phyloP scores from a whole-genome alignment of 257 asterid genomes.

The Nicotiana knightiana region DNA sequence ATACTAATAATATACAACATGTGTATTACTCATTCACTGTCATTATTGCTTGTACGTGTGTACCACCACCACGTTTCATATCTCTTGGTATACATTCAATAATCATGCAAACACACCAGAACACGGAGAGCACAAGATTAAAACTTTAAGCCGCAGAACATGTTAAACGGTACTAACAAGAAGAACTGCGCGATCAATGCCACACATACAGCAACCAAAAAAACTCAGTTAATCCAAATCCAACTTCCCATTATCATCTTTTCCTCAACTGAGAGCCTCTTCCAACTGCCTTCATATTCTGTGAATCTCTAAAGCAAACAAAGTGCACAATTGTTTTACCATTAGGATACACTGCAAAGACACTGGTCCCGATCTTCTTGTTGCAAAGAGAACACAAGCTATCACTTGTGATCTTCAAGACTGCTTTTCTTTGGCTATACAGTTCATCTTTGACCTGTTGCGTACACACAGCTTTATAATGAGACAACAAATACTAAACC shows the following conservation, averaged over 20 bases:
- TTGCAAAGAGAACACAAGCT: constrained; percentile 89
- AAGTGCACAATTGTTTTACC: constrained; percentile 86
- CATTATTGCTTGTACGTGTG: not conserved
- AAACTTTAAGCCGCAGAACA: not conserved
- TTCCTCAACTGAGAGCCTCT: constrained; percentile 47
- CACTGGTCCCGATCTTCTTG: constrained; percentile 91
- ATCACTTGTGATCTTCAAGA: constrained; percentile 67
- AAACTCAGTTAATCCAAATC: not conserved
- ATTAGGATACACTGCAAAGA: constrained; percentile 90
- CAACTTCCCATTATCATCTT: constrained; percentile 29
- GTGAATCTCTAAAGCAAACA: constrained; percentile 85
- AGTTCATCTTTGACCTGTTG: constrained; percentile 81
- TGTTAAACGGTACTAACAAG: not conserved
- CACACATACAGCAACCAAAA: not conserved
- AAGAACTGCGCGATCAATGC: not conserved
- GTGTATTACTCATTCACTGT: not conserved
- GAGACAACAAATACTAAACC: not conserved
- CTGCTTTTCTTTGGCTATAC: constrained; percentile 60
- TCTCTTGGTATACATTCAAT: not conserved
- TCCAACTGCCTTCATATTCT: constrained; percentile 74
- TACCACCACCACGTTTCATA: not conserved
- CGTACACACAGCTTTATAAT: not conserved
- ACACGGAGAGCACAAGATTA: not conserved
- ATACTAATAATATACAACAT: not conserved
- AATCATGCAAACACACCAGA: not conserved